Evolutionary conservation across 495 filamentous ascomycete species (phyloP).

Genomic region (Penicillium riverlandense): DNA sequence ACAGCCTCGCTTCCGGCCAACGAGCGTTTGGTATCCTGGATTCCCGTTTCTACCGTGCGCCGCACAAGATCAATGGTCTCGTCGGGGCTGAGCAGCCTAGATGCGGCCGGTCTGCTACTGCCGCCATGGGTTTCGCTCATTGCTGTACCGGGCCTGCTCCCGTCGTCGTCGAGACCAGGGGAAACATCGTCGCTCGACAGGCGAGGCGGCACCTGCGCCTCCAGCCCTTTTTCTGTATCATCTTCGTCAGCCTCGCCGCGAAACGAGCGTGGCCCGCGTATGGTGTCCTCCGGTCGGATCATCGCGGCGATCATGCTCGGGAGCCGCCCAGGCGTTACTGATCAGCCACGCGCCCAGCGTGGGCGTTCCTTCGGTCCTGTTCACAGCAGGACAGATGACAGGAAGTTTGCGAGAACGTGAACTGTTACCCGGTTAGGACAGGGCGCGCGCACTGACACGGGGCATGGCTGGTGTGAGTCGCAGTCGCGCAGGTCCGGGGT

Average conservation of each 20-base stretch:
- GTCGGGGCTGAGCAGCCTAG: slow-evolving; percentile 27
- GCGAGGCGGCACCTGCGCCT: slow-evolving; percentile 15
- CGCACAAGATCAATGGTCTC: slow-evolving; percentile 52
- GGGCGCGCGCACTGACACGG: neutral
- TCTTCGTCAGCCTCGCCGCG: slow-evolving; percentile 28
- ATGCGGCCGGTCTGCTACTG: slow-evolving; percentile 14
- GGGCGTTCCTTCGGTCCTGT: neutral
- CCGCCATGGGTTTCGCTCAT: slow-evolving; percentile 16
- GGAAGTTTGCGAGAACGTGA: neutral
- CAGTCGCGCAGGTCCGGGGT: neutral
- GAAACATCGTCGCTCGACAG: slow-evolving; percentile 21
- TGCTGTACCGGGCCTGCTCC: slow-evolving; percentile 23
- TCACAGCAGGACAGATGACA: neutral
- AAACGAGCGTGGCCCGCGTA: slow-evolving; percentile 27
- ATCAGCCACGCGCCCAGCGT: neutral
- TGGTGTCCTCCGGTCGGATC: slow-evolving; percentile 32
- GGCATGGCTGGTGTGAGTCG: neutral
- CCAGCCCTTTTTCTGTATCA: slow-evolving; percentile 16
- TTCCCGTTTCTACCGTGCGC: slow-evolving; percentile 58
- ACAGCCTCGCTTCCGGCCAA: slow-evolving; percentile 61
- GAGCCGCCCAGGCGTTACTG: neutral
- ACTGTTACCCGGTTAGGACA: slow-evolving; percentile 6
- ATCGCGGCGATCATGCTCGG: slow-evolving; percentile 31
- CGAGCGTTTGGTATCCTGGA: slow-evolving; percentile 61
- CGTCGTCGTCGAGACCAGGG: slow-evolving; percentile 24